Conservation (phyloP, 208 protist species). For the Trypanosoma cruzi region DNA sequence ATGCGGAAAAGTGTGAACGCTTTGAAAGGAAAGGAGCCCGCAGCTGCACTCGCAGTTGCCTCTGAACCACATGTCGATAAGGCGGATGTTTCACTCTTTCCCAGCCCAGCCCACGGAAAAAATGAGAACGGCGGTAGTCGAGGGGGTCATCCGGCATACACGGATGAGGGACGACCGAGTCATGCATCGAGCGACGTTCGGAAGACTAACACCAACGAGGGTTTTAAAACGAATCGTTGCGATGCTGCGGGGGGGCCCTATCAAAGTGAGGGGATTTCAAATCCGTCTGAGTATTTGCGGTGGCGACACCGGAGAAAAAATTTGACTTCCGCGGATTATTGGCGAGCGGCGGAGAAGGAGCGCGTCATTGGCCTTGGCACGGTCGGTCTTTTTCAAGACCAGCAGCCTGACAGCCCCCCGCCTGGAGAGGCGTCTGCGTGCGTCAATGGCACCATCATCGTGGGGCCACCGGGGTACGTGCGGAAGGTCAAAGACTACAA, state of each 20-base stretch:
- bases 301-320: neutral
- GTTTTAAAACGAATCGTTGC: neutral
- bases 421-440: constrained; percentile 3
- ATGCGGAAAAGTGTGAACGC: neutral
- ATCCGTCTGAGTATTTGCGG: neutral
- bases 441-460: constrained; percentile 11
- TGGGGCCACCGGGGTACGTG: constrained; percentile 23
- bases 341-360: constrained; percentile 24
- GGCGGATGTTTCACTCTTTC: neutral
- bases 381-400: constrained; percentile 42
- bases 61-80: neutral
- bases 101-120: too few species aligned
- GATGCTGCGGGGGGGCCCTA: neutral
- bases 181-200: too few species aligned
- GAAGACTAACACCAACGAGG: too few species aligned
- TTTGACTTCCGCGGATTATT: constrained; percentile 14
- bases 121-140: too few species aligned
- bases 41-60: neutral
- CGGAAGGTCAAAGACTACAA: constrained; percentile 40
- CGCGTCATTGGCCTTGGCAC: constrained; percentile 49
- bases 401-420: neutral
- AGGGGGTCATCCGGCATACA: too few species aligned
- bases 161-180: too few species aligned
- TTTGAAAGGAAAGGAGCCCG: neutral
- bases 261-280: neutral